Conservation (phyloP, 2,329 filamentous ascomycete species). For the Cercospora zeae-maydis region DNA sequence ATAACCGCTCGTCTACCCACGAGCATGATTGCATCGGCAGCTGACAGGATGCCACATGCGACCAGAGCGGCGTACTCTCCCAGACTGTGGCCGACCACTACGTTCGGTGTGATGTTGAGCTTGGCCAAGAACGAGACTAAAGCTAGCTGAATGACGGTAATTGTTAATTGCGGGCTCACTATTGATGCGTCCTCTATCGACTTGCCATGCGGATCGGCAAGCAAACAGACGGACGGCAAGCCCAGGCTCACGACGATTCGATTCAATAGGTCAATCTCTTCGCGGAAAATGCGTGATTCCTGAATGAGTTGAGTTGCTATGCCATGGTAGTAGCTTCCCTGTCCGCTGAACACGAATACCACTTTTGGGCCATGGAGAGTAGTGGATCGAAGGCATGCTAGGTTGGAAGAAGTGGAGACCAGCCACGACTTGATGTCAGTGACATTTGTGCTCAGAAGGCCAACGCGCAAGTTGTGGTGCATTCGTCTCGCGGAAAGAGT, state of each 20-base stretch:
- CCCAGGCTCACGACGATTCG: too few relatives aligned
- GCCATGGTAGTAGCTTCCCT: neutral
- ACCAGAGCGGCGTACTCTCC: slow-evolving; percentile 16
- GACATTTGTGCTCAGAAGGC: slow-evolving; percentile 12
- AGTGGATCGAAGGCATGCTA: too few relatives aligned
- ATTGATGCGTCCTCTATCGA: too few relatives aligned
- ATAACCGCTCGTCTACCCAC: slow-evolving; percentile 37
- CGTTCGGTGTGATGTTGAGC: neutral
- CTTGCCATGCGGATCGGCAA: neutral
- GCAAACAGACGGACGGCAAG: neutral
- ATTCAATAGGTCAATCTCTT: too few relatives aligned
- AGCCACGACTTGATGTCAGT: neutral
- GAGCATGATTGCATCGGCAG: slow-evolving; percentile 32
- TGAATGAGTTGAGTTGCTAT: neutral
- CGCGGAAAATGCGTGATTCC: neutral
- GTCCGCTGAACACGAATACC: neutral
- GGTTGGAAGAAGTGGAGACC: neutral
- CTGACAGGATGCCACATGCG: slow-evolving; percentile 15
- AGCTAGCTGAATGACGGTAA: neutral
- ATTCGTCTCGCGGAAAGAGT: slow-evolving; percentile 27
- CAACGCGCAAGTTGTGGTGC: slow-evolving; percentile 44
- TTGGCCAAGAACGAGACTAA: neutral
- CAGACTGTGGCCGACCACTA: slow-evolving; percentile 27
- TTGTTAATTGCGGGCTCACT: too few relatives aligned
- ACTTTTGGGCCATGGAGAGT: neutral